Evolutionary conservation across 225 moss, liverwort and hornwort genomes (phyloP), one percentile per base, ranked within the genome.

Genomic region (Polytrichum commune): DNA sequence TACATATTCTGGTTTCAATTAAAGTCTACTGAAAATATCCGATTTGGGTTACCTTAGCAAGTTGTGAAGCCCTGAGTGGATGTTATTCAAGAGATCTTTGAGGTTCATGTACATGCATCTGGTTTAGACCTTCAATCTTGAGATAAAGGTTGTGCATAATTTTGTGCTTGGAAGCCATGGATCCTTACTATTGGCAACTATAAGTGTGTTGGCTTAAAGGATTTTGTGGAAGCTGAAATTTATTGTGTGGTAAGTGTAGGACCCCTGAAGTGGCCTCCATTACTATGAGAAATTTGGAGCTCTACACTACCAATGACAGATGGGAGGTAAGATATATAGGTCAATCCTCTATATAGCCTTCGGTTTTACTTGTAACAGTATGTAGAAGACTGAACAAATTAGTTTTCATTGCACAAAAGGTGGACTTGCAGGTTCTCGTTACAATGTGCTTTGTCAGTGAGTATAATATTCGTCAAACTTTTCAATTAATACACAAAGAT

Each of bases 181-280:
- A 29, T 73, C 23, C 72, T 73, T 27, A 19, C 38, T n/a, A 29
- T 63, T 8, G 22, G 58, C 63, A 46, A 8, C 20, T 33, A 27
- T 29, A 24, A 63, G 25, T 29, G 18, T 63, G 63, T 5, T 29
- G 25, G 26, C 63, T 29, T 63, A 24, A 8, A 28, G 25, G 29
- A 5, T 63, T 63, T 27, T 63, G 58, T 9, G 24, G 22, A 58
- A 63, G 62, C 62, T 68, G 68, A 68, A 64, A 66, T 69, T 60
- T 70, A 68, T 55, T 53, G 25, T 70, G 70, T 84, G 64, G 62
- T 62, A 60, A 60, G 71, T 83, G 73, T 80, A 93, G 96, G 83
- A 88, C 84, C 65, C 92, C 90, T n/a, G 92, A 92, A 60, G 72
- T 92, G 71, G 96, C 91, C 63, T 97, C 91, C 60, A 86, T 97